Percentiles rank a stretch among this genome's conserved stretches.
These are phyloP conservation scores for Fraxinus platypoda DNA, from an alignment of 305 asterid species.

Conservation along the genomic window DNA sequence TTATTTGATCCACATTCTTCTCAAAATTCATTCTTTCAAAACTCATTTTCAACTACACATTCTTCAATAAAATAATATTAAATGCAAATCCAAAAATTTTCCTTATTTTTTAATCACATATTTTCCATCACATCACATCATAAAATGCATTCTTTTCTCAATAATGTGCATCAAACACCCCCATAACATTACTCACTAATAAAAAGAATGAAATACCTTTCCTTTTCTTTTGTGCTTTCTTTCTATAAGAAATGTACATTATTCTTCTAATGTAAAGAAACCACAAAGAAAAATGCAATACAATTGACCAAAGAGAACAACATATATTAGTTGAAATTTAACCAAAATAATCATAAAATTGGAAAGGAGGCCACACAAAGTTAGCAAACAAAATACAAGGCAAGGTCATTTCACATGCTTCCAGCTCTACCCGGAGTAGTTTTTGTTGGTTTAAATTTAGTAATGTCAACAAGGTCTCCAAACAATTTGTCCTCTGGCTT, in stretches of 20 bases:
- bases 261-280: conserved; percentile 31
- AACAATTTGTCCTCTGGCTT: conserved; percentile 92
- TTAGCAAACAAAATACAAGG: conserved; percentile 34
- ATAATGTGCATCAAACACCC: no score
- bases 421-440: conserved; percentile 57
- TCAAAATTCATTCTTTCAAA: background rate
- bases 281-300: conserved; percentile 26
- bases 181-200: no score
- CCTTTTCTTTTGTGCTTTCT: conserved; percentile 35
- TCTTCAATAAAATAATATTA: no score
- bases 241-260: conserved; percentile 67
- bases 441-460: conserved; percentile 70
- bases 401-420: conserved; percentile 56
- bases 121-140: no score
- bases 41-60: background rate
- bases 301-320: conserved; percentile 26
- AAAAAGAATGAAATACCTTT: no score
- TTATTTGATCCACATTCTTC: no score
- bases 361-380: conserved; percentile 22
- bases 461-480: conserved; percentile 93
- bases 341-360: conserved; percentile 4
- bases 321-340: conserved; percentile 28
- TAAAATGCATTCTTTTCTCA: no score
- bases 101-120: no score
- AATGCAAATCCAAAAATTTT: no score